phyloP scores from a whole-genome alignment of 2,329 filamentous ascomycete genomes.

The Alternaria ventricosa region DNA sequence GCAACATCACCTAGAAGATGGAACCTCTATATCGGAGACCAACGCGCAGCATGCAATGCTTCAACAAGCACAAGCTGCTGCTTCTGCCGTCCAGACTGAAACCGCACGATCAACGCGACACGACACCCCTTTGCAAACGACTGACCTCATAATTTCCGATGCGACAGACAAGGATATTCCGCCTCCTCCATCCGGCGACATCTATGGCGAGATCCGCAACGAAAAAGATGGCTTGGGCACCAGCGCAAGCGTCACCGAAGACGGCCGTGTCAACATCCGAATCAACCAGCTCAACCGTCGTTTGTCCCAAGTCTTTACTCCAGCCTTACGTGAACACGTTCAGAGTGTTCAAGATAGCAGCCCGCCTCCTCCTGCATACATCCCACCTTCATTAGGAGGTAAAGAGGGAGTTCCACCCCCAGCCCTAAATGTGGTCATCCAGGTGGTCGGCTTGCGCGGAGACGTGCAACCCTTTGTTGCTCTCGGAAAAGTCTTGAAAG shows the following conservation, averaged over 20 bases:
- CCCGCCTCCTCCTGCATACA: constrained; percentile 1
- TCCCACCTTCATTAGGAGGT: constrained; percentile 12
- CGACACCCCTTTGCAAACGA: constrained; percentile 26
- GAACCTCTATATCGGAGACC: constrained; percentile 15
- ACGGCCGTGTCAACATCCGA: constrained; percentile 37
- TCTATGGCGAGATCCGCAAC: constrained; percentile 39
- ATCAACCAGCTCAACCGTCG: constrained; percentile 31
- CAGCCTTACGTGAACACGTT: constrained; percentile 17
- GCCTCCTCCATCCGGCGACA: constrained; percentile 41
- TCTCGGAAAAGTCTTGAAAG: constrained; percentile 57
- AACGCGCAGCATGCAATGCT: constrained; percentile 34
- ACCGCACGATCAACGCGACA: constrained; percentile 6
- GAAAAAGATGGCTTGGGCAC: constrained; percentile 41
- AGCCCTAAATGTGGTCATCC: constrained; percentile 61
- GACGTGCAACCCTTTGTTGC: constrained; percentile 68
- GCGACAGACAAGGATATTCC: constrained; percentile 29
- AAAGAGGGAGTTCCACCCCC: constrained; percentile 3
- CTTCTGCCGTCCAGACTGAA: constrained; percentile 26
- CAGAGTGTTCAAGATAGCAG: constrained; percentile 17
- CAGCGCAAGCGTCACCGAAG: constrained; percentile 55
- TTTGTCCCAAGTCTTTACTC: constrained; percentile 30
- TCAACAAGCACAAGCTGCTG: constrained; percentile 38
- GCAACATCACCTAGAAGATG: constrained; percentile 8
- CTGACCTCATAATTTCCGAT: constrained; percentile 26
- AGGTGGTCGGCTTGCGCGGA: constrained; percentile 61